Percentiles rank a stretch among this genome's conserved stretches.
Conservation (phyloP, 1,284 basidiomycete species). For the Spongiforma sp. region DNA sequence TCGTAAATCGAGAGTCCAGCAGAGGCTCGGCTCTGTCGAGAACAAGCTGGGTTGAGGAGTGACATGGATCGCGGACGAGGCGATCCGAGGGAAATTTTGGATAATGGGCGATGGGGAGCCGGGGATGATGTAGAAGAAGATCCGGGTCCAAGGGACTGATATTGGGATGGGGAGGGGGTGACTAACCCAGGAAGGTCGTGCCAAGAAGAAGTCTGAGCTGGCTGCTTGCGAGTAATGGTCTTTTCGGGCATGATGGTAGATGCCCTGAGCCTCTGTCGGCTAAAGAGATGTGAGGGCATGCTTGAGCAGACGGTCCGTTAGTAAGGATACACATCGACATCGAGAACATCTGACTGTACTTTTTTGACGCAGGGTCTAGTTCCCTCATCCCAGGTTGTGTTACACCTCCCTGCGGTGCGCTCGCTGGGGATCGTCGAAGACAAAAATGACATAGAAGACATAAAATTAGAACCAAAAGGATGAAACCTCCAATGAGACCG, state of each 20-base stretch:
- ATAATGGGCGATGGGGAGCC: neutral
- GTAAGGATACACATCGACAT: too few species aligned
- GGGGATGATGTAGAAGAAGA: slow-evolving; percentile 39
- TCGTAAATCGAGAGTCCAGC: slow-evolving; percentile 27
- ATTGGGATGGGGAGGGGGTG: slow-evolving; percentile 45
- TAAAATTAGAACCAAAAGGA: slow-evolving; percentile 27
- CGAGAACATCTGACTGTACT: slow-evolving; percentile 20
- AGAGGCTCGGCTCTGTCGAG: slow-evolving; percentile 26
- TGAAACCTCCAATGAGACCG: slow-evolving; percentile 30
- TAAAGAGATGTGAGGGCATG: slow-evolving; percentile 42
- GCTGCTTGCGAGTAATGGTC: slow-evolving; percentile 36
- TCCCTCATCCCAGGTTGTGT: slow-evolving; percentile 33
- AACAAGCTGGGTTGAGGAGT: slow-evolving; percentile 14
- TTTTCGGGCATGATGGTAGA: slow-evolving; percentile 59
- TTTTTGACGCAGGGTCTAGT: slow-evolving; percentile 2
- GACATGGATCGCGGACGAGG: slow-evolving; percentile 7
- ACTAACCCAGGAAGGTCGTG: slow-evolving; percentile 22
- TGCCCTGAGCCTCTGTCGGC: slow-evolving; percentile 47
- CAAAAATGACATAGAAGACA: slow-evolving; percentile 42
- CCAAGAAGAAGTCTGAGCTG: slow-evolving; percentile 40
- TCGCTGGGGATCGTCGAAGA: slow-evolving; percentile 45
- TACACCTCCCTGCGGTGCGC: slow-evolving; percentile 45
- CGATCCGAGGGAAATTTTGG: slow-evolving; percentile 37
- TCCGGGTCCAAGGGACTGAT: slow-evolving; percentile 37
- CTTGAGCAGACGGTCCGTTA: slow-evolving; percentile 13